Evolutionary conservation across 306 rosid genomes (phyloP), one percentile per base, ranked within the genome.

Genomic region (Hippophae rhamnoides): DNA sequence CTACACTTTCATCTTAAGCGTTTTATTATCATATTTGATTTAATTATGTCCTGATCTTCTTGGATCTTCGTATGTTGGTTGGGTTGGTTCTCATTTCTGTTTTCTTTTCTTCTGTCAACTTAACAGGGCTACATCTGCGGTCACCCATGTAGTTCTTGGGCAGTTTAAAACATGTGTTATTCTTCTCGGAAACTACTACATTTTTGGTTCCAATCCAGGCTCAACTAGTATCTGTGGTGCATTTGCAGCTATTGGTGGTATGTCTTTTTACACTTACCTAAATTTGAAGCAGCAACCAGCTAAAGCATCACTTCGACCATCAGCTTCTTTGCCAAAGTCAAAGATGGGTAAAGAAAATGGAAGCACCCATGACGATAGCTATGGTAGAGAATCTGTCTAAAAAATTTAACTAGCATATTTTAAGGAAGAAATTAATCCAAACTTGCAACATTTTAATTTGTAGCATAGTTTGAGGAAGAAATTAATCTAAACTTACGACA

Each of bases 91-190:
- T 31, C 38, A 55, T 41, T 10, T 42, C 18, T 53, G 59, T 43
- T 40, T 51, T 23, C 44, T 13, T 40, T 42, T 45, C 46, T 46
- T 57, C 38, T 23, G 43, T 57, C 61, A 50, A 49, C 69, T 64
- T 76, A 61, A 43, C 95, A 92, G 98, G 52, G 96, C 98, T 45
- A 92, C 96, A 41, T 92, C 98, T 26, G 96, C 96, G 1, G 72
- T 85, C n/a, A 81, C 95, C 23, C 96, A 92, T 9, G 98, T 92
- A 7, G 98, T 92, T 54, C 98, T 92, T 7, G 96, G 98, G 52
- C 96, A 92, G 77, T 92, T 92, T 41, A 92, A 92, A 81, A 92
- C 96, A 14, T 87, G 98, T n/a, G 79, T 88, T 61, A 81, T 92
- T 44, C 96, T 87, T 69, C 89, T 92, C 0, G 98, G 98, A 66